Base-by-base conservation (phyloP, 768 basidiomycete genomes). In the Amylocystis lapponica region DNA sequence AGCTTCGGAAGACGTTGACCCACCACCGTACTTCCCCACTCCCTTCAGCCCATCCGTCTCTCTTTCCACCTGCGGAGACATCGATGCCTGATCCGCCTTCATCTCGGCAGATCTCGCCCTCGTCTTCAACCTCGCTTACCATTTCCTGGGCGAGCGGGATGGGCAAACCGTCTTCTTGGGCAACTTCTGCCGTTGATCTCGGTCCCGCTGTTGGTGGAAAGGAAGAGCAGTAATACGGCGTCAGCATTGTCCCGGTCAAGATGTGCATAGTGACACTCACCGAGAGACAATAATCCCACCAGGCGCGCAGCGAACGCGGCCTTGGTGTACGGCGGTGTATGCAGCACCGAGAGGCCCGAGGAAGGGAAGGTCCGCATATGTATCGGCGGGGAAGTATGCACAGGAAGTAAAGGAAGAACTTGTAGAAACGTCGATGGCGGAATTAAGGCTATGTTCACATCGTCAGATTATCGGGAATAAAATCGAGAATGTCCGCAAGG, bases 361-460 rank as follows among this genome's bases (percentile, higher is more conserved):
- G 72, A 62, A 2, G 63, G 57, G 57, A 98, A 86, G 3, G 72
- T 74, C 32, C 89, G 79, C 27, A 71, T 67, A 27, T 69, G 67
- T 47, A 97, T 80, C 1, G 79, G 71, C 2, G 89, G 90, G 12
- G 63, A 57, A 0, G 89, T 92, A 55, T 79, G 72, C 2, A 56
- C 48, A 0, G 81, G 72, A 12, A 98, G 71, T 43, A 77, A 76
- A 0, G 84, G 81, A 5, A 93, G 55, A 11, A 82, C 81, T 39
- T 79, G 75, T n/a, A 88, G 68, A 56, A 97, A 81, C 3, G 88
- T 91, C 22, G 84, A 72, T 4, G 95, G 96, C 4, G 95, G 85
- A 32, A 98, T 79, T 27, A 99, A 76, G 4, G 94, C 94, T 93
- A 45, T 27, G 32, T 5, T 32, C 16, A 20, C 23, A 17, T 21